A percentile compares a stretch with the other conserved stretches of the same genome.
These are phyloP conservation scores for Naematelia encephala DNA, from an alignment of 768 basidiomycete genomes.

Conservation along the genomic window DNA sequence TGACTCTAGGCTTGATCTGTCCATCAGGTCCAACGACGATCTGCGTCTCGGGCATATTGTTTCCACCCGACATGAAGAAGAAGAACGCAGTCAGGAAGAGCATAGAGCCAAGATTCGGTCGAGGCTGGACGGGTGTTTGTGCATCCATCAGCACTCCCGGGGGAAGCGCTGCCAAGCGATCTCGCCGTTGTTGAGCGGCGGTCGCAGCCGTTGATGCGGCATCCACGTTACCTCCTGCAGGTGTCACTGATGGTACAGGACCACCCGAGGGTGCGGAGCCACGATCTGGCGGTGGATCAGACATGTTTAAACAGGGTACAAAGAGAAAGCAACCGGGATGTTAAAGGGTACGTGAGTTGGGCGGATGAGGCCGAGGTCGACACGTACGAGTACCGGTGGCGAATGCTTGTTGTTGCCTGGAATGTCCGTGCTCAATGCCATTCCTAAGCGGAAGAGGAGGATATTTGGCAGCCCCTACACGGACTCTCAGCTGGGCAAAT, in stretches of 20 bases:
- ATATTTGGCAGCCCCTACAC: no score
- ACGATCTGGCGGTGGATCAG: neutral
- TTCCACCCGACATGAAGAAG: conserved; percentile 47
- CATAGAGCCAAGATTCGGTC: conserved; percentile 40
- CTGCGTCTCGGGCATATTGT: conserved; percentile 20
- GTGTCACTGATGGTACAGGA: neutral
- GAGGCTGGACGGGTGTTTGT: conserved; percentile 8
- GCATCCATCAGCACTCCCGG: neutral
- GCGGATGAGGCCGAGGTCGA: neutral
- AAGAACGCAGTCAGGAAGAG: conserved; percentile 49
- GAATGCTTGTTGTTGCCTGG: no score
- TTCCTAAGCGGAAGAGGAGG: no score
- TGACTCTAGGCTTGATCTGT: conserved; percentile 25
- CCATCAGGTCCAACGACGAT: conserved; percentile 36
- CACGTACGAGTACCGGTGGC: neutral
- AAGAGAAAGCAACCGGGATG: neutral
- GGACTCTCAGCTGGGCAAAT: no score
- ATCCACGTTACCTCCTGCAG: neutral
- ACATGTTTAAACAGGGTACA: neutral
- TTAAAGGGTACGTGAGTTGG: neutral
- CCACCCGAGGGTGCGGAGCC: neutral
- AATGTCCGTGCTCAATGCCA: no score
- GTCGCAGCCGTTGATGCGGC: neutral
- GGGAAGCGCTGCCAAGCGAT: neutral
- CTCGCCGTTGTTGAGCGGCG: neutral